Evolutionary conservation across 305 asterid genomes (phyloP), one percentile per base, ranked within the genome.

Genomic region (Withania somnifera): DNA sequence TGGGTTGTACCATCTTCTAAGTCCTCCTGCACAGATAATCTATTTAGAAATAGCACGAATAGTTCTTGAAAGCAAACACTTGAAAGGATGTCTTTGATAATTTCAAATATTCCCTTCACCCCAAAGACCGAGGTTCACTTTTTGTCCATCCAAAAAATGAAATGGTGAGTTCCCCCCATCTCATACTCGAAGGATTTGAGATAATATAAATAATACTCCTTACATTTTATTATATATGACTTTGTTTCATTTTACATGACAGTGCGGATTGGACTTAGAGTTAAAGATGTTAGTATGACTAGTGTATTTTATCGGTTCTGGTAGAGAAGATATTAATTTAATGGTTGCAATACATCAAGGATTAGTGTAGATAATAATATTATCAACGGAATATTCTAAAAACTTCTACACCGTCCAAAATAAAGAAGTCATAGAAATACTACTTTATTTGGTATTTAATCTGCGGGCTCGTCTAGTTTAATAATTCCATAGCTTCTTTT

Each of bases 1-100:
- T 78, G 98, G 99, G 91, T 95, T 97, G 91, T 93, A 97, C 99
- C 99, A 97, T 88, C 98, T 95, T 83, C 91, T 89, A 57, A 93
- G 88, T 78, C 84, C 93, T 69, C 98, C 99, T 97, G 93, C 80
- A 73, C 83, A 77, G 80, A 88, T 83, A 84, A 83, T 82, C 73
- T 81, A 84, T 19, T 76, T 63, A 84, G n/a, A 67, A 45, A 40
- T 19, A 38, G 52, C 42, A 60, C 4, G 80, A 71, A 69, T 20
- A 45, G 34, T 28, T 75, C 30, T 50, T 28, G 80, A 86, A 52
- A 68, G 79, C 69, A 79, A 88, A 79, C 52, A 84, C 80, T 54
- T 51, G 80, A 79, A 87, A 50, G 24, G 63, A 75, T 75, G 47
- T 50, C 45, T 50, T 75, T 75, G 47, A n/a, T 28, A 17, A 50